A percentile compares a stretch with the other conserved stretches of the same genome.
Conservation (phyloP, 2,329 filamentous ascomycete species). For the Pyrenophora teres region DNA sequence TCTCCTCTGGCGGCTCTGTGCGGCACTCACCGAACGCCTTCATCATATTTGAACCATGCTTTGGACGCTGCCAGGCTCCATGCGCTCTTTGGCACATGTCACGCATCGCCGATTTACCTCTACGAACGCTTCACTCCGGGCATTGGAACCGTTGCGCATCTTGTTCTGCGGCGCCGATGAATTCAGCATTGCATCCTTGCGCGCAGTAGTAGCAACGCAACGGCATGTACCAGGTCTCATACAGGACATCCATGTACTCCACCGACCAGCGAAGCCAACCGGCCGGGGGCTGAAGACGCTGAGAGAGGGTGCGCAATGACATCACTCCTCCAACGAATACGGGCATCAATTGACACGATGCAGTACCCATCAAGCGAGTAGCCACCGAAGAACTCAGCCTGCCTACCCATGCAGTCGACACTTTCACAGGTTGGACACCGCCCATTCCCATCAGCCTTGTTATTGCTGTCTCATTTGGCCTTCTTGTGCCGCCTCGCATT, state of each 20-base stretch:
- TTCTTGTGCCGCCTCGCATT: constrained; percentile 81
- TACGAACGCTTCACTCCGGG: constrained; percentile 5
- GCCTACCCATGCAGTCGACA: constrained; percentile 74
- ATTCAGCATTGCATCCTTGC: constrained; percentile 81
- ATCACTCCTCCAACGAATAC: too few relatives aligned
- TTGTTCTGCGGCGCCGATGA: constrained; percentile 94
- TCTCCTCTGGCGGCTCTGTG: background rate
- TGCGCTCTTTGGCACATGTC: constrained; percentile 24
- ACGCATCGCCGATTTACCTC: constrained; percentile 17
- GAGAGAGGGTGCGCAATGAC: constrained; percentile 60
- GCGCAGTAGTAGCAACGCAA: constrained; percentile 68
- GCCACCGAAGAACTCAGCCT: constrained; percentile 68
- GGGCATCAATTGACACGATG: constrained; percentile 14
- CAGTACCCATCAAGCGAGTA: constrained; percentile 71
- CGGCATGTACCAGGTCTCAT: constrained; percentile 36
- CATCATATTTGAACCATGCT: constrained; percentile 17
- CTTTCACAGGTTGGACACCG: constrained; percentile 76
- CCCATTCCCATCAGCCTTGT: constrained; percentile 67
- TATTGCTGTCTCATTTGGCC: constrained; percentile 90
- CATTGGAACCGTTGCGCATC: constrained; percentile 69
- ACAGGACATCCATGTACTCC: constrained; percentile 82
- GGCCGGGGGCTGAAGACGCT: constrained; percentile 75
- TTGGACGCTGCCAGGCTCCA: constrained; percentile 22
- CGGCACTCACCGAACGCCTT: constrained; percentile 11
- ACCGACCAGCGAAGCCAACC: constrained; percentile 75